Conservation (phyloP, 2,329 filamentous ascomycete species). For the Apiospora kogelbergensis region DNA sequence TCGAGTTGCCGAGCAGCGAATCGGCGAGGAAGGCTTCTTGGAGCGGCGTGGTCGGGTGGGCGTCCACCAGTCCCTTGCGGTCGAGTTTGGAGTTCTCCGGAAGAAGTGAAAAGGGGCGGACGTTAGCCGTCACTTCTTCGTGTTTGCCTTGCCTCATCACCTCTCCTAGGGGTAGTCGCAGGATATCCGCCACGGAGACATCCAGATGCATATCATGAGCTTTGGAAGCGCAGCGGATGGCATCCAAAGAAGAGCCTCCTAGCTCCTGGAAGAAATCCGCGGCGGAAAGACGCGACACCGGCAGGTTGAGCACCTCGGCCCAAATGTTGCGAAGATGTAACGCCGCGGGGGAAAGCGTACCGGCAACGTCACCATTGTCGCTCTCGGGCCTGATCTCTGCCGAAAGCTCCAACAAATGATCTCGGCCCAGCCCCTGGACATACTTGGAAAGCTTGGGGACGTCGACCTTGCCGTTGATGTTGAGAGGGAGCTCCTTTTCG, state of each 20-base stretch:
- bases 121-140: not conserved
- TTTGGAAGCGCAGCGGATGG: constrained; percentile 13
- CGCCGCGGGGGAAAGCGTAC: constrained; percentile 12
- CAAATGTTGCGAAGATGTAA: constrained; percentile 12
- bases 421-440: constrained; percentile 11
- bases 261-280: constrained; percentile 18
- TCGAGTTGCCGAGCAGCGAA: constrained; percentile 7
- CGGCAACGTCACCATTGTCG: not conserved
- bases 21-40: constrained; percentile 22
- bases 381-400: not conserved
- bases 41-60: constrained; percentile 24
- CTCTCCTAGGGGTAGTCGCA: constrained; percentile 5
- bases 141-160: not conserved
- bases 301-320: constrained; percentile 17
- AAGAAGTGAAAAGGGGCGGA: constrained; percentile 15
- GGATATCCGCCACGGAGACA: constrained; percentile 9
- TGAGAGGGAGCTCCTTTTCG: constrained; percentile 20
- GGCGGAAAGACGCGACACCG: constrained; percentile 9
- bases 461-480: constrained; percentile 25
- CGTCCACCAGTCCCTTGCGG: constrained; percentile 16
- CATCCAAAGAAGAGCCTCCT: constrained; percentile 21
- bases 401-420: constrained; percentile 8
- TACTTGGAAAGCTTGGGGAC: constrained; percentile 11
- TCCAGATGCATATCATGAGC: constrained; percentile 10
- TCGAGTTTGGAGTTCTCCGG: not conserved